These are phyloP conservation scores for Alternaria atra DNA, from an alignment of 2,329 filamentous ascomycete species.

Conservation along the genomic window DNA sequence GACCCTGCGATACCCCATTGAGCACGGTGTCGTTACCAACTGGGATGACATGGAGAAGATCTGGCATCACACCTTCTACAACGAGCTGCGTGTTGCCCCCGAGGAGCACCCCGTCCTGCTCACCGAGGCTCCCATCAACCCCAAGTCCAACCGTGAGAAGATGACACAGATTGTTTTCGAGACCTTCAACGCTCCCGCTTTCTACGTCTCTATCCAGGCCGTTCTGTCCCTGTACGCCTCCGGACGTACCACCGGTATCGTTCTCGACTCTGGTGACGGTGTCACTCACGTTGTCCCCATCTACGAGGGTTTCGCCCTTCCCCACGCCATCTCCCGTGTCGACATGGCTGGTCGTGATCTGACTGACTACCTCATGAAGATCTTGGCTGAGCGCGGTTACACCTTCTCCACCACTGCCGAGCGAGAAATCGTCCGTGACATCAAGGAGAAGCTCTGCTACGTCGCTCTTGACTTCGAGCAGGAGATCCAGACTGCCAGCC, in stretches of 20 bases:
- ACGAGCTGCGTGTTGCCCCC: constrained; percentile 99
- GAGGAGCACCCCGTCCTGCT: constrained; percentile 99
- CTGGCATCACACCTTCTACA: constrained; percentile 99
- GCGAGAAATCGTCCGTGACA: constrained; percentile 99
- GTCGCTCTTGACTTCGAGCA: constrained; percentile 99
- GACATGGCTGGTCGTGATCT: constrained; percentile 99
- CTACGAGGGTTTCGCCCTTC: constrained; percentile 99
- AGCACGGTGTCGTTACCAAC: constrained; percentile 99
- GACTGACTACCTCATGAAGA: constrained; percentile 99
- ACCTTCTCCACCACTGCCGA: constrained; percentile 99
- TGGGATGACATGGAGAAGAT: constrained; percentile 99
- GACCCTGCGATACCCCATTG: constrained; percentile 98
- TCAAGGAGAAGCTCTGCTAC: constrained; percentile 99
- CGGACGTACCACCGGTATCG: constrained; percentile 99
- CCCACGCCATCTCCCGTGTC: constrained; percentile 99
- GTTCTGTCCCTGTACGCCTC: constrained; percentile 99
- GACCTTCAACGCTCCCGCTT: constrained; percentile 99
- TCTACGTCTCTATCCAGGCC: constrained; percentile 99
- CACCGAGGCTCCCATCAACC: constrained; percentile 99
- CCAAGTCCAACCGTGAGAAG: constrained; percentile 99
- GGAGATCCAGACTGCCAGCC: constrained; percentile 99
- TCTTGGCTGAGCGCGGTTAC: constrained; percentile 98
- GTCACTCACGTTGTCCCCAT: constrained; percentile 99
- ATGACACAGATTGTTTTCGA: constrained; percentile 99
- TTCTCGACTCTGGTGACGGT: constrained; percentile 99